Conservation (phyloP, 163 green algal genomes). For the Smithsoniella earleae region DNA sequence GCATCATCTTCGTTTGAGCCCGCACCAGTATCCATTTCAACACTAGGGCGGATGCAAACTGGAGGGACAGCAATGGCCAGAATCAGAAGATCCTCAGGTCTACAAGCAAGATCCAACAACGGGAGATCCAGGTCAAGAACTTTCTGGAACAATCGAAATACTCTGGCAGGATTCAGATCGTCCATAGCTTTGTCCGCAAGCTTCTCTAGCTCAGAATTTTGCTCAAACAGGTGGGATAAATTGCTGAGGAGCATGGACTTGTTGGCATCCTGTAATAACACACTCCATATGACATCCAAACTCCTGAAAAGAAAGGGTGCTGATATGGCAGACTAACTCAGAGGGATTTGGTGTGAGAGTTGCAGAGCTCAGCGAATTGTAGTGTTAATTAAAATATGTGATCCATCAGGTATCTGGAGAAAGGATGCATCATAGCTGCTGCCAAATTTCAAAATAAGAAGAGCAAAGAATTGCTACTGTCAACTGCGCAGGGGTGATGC, state of each 20-base stretch:
- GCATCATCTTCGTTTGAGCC: slow-evolving; percentile 97
- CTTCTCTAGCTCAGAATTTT: slow-evolving; percentile 69
- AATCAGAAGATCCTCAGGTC: slow-evolving; percentile 82
- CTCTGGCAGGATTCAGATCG: slow-evolving; percentile 85
- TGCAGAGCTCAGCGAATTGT: slow-evolving; percentile 36
- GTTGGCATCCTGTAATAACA: slow-evolving; percentile 13
- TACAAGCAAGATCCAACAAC: slow-evolving; percentile 75
- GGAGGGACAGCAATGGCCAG: slow-evolving; percentile 82
- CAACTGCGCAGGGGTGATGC: background rate
- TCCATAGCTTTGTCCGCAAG: slow-evolving; percentile 57
- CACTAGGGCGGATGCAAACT: slow-evolving; percentile 86
- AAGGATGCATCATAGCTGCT: background rate
- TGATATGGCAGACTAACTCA: background rate
- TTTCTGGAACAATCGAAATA: slow-evolving; percentile 54
- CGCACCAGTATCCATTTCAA: slow-evolving; percentile 86
- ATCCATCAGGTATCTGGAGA: slow-evolving; percentile 29
- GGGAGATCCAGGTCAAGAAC: slow-evolving; percentile 74
- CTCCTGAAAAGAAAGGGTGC: background rate
- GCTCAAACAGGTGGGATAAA: slow-evolving; percentile 47
- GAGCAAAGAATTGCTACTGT: too few species aligned
- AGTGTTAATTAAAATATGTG: slow-evolving; percentile 36
- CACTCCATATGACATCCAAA: background rate
- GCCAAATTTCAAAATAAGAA: background rate
- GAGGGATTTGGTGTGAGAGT: too few species aligned
- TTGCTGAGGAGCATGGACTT: slow-evolving; percentile 30